These are phyloP conservation scores for Cyberlindnera lachancei DNA, from an alignment of 805 yeast species.

Conservation along the genomic window DNA sequence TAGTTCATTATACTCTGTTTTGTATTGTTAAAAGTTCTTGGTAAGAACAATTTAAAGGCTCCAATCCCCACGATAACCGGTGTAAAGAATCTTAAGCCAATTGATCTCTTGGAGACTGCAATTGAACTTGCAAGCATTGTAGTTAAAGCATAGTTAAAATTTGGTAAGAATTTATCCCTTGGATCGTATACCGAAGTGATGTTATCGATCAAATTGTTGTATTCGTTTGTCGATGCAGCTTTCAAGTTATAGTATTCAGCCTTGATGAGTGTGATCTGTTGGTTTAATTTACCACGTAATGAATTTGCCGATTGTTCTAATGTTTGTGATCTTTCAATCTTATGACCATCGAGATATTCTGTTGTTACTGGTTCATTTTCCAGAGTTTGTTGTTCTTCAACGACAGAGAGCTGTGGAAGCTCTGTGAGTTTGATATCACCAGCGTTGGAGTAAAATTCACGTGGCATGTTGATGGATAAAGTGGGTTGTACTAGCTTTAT, in stretches of 20 bases:
- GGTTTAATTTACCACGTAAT: conserved; percentile 11
- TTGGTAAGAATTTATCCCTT: conserved; percentile 36
- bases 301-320: conserved; percentile 15
- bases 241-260: conserved; percentile 22
- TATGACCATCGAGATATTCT: conserved; percentile 2
- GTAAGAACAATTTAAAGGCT: conserved; percentile 40
- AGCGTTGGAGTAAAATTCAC: conserved; percentile 2
- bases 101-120: conserved; percentile 36
- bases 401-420: not conserved
- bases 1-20: conserved; percentile 19
- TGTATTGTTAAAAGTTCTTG: conserved; percentile 36
- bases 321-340: conserved; percentile 18
- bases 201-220: conserved; percentile 9
- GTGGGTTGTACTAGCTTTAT: too few relatives aligned
- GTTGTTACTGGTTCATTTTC: not conserved
- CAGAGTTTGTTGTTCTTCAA: not conserved
- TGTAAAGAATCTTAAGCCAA: conserved; percentile 42
- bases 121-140: conserved; percentile 51
- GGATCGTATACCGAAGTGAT: conserved; percentile 21
- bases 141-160: conserved; percentile 46
- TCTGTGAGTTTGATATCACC: not conserved
- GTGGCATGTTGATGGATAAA: too few relatives aligned
- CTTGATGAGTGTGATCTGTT: conserved; percentile 11
- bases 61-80: conserved; percentile 45
- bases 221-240: conserved; percentile 20